Evolutionary conservation across 345 rosid species (phyloP).

Genomic region (Trapa incisa): DNA sequence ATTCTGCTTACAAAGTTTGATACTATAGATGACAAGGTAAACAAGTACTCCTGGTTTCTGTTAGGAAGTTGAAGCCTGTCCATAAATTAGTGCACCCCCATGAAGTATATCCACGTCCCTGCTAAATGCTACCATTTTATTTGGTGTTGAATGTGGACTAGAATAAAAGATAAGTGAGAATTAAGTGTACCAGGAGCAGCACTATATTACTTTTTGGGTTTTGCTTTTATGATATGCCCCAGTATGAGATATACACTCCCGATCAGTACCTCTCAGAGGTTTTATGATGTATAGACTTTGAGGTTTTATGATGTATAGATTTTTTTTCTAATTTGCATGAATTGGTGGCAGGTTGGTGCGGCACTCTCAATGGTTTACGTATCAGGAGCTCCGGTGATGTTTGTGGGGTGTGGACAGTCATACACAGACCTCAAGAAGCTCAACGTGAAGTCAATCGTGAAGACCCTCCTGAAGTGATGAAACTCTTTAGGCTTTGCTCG

Average conservation of each 20-base stretch:
- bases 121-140: too few relatives aligned
- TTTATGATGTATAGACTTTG: not conserved
- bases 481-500: not conserved
- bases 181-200: not conserved
- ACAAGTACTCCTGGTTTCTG: not conserved
- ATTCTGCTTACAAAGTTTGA: conserved; percentile 91
- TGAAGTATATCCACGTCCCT: too few relatives aligned
- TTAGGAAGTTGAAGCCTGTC: not conserved
- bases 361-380: conserved; percentile 95
- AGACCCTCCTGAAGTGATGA: conserved; percentile 79
- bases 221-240: not conserved
- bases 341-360: conserved; percentile 69
- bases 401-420: conserved; percentile 96
- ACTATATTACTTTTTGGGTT: not conserved
- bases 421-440: conserved; percentile 92
- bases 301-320: too few relatives aligned
- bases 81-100: too few relatives aligned
- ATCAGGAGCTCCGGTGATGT: conserved; percentile 96
- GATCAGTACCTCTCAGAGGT: not conserved
- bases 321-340: not conserved
- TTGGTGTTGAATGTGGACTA: too few relatives aligned
- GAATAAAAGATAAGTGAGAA: too few relatives aligned
- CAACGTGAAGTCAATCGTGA: conserved; percentile 73
- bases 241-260: not conserved
- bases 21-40: conserved; percentile 93